Evolutionary conservation across 768 basidiomycete genomes (phyloP), one percentile per base, ranked within the genome.

Genomic region (Naganishia randhawae): DNA sequence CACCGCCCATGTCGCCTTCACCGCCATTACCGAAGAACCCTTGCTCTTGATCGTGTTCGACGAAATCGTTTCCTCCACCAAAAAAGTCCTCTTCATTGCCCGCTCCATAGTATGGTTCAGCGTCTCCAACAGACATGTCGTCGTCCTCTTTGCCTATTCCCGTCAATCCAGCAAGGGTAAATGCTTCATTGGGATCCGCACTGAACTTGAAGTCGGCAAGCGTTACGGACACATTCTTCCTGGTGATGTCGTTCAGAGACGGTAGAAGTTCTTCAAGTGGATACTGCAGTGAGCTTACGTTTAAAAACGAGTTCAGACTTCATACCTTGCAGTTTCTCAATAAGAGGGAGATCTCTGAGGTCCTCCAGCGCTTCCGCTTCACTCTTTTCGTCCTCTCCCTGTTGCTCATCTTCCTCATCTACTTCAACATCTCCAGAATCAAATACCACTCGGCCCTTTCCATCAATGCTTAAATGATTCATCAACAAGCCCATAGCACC

Each of bases 401-500:
- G 8, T 48, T 48, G 45, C 45, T 94, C 87, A 2, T 84, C 86
- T 35, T 84, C 89, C 3, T 84, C 83, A 70, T 87, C 78, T 11
- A 76, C 69, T 32, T 72, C 87, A 0, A 91, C 89, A 78, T 97
- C 95, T 66, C 94, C 89, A 5, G 93, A 94, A 78, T 98, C 95
- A 73, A 99, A 99, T 31, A 98, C 90, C 61, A 99, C 89, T 68
- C 92, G 84, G 78, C 97, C 83, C 45, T 86, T 86, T 3, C 90
- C 89, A 68, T 94, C 91, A 19, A 84, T 85, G 2, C 89, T 90
- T 0, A 99, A 83, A 76, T 99, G 96, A 76, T 99, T 98, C 94
- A 98, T 95, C 35, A 99, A 82, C 53, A 99, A 81, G 13, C 96
- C 96, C 69, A 91, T 88, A 0, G 96, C 96, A 54, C 96, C 95